Evolutionary conservation across 2,329 filamentous ascomycete species (phyloP).

Genomic region (Aquanectria penicillioides): DNA sequence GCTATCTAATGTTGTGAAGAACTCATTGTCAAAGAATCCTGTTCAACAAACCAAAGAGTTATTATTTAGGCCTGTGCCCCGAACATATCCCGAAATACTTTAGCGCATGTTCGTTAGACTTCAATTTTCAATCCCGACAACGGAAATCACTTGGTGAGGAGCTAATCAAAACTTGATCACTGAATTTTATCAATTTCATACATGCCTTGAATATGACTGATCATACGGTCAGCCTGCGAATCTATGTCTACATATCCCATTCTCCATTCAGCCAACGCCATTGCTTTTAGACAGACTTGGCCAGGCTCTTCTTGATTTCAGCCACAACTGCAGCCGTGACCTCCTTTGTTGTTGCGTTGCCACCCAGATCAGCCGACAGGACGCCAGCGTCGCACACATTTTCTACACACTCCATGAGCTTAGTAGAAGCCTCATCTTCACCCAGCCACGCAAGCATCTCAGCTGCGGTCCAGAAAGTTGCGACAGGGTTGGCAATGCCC

Average conservation of each 20-base stretch:
- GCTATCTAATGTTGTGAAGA: background rate
- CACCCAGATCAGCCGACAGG: slow-evolving; percentile 65
- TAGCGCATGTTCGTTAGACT: too few species aligned
- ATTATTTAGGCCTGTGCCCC: too few species aligned
- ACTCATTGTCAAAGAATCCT: background rate
- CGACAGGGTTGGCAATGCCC: slow-evolving; percentile 66
- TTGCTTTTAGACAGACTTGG: slow-evolving; percentile 16
- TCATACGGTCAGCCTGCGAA: background rate
- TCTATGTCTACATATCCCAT: slow-evolving; percentile 3
- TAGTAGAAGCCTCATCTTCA: slow-evolving; percentile 59
- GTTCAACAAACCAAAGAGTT: slow-evolving; percentile 2
- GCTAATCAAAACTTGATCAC: too few species aligned
- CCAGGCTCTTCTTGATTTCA: slow-evolving; percentile 33
- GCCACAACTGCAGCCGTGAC: slow-evolving; percentile 48
- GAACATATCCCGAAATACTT: too few species aligned
- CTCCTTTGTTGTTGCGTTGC: slow-evolving; percentile 50
- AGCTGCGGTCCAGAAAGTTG: slow-evolving; percentile 67
- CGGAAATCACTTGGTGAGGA: too few species aligned
- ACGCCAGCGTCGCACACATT: slow-evolving; percentile 61
- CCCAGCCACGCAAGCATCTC: slow-evolving; percentile 69
- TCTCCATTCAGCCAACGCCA: background rate
- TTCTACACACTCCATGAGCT: slow-evolving; percentile 63
- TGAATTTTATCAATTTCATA: background rate
- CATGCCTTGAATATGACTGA: background rate
- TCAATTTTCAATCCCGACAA: too few species aligned